phyloP scores from a whole-genome alignment of 495 filamentous ascomycete species.

The Daldinia childiae region DNA sequence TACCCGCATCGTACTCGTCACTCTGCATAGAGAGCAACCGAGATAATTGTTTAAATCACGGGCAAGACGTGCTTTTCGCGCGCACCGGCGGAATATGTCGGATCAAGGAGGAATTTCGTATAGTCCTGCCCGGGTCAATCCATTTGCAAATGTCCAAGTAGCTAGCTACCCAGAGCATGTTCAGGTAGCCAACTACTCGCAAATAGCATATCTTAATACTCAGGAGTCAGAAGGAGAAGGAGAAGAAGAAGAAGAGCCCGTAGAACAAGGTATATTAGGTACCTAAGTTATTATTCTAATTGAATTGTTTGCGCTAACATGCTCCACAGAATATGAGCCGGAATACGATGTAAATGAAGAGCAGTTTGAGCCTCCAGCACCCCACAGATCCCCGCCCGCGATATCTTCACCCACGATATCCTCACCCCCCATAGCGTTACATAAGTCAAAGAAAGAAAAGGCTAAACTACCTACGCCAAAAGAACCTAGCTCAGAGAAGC shows the following conservation, averaged over 20 bases:
- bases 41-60: conserved; percentile 25
- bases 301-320: conserved; percentile 27
- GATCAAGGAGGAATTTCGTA: conserved; percentile 49
- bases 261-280: conserved; percentile 45
- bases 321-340: conserved; percentile 8
- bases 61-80: conserved; percentile 16
- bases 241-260: conserved; percentile 51
- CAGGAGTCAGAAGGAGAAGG: conserved; percentile 50
- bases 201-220: conserved; percentile 49
- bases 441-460: conserved; percentile 40
- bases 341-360: conserved; percentile 26
- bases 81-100: conserved; percentile 32
- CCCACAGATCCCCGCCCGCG: background rate
- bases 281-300: conserved; percentile 8
- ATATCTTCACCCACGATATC: conserved; percentile 9
- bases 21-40: conserved; percentile 29
- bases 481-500: conserved; percentile 18
- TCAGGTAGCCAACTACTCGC: conserved; percentile 52
- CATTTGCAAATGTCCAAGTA: conserved; percentile 51
- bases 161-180: conserved; percentile 53
- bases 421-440: conserved; percentile 15
- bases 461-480: conserved; percentile 12
- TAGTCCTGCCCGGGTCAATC: conserved; percentile 51
- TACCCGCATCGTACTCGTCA: conserved; percentile 38
- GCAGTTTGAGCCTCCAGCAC: conserved; percentile 8